Percentiles rank a stretch among this genome's conserved stretches.
phyloP scores from a whole-genome alignment of 169 alveolate genomes.

The Cryptosporidium ryanae region DNA sequence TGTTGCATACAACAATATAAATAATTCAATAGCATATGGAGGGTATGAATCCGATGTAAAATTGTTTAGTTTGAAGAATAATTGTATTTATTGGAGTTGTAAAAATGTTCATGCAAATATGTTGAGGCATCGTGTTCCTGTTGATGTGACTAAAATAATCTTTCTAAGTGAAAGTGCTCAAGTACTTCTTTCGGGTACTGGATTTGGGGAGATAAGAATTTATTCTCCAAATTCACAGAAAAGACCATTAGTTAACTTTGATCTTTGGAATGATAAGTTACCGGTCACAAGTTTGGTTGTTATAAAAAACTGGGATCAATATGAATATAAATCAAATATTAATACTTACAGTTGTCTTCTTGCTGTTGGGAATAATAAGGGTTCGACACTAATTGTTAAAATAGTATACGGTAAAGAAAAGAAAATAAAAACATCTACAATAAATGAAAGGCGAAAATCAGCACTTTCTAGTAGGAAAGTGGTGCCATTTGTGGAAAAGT shows the following conservation, averaged over 20 bases:
- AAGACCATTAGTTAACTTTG: constrained; percentile 43
- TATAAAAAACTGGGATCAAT: constrained; percentile 12
- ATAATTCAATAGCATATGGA: constrained; percentile 61
- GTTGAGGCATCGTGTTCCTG: constrained; percentile 37
- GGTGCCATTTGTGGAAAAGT: neutral
- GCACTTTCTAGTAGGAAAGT: constrained; percentile 30
- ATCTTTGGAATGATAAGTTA: constrained; percentile 60
- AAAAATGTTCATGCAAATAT: constrained; percentile 24
- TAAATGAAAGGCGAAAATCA: neutral
- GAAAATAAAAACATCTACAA: neutral
- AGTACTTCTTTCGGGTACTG: constrained; percentile 69
- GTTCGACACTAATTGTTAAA: constrained; percentile 35
- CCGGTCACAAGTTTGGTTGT: constrained; percentile 32
- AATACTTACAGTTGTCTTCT: constrained; percentile 21
- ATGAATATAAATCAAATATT: constrained; percentile 10
- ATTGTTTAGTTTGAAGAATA: constrained; percentile 3
- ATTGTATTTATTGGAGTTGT: constrained; percentile 23
- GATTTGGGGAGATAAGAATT: constrained; percentile 43
- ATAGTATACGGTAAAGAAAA: neutral
- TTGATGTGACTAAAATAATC: constrained; percentile 19
- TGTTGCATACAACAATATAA: constrained; percentile 20
- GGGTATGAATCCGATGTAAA: constrained; percentile 62
- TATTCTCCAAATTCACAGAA: constrained; percentile 44
- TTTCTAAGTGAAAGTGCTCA: constrained; percentile 32
- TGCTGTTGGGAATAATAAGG: constrained; percentile 66